These are phyloP conservation scores for Tetrahymena elliotti DNA, from an alignment of 73 alveolate genomes.

Conservation along the genomic window DNA sequence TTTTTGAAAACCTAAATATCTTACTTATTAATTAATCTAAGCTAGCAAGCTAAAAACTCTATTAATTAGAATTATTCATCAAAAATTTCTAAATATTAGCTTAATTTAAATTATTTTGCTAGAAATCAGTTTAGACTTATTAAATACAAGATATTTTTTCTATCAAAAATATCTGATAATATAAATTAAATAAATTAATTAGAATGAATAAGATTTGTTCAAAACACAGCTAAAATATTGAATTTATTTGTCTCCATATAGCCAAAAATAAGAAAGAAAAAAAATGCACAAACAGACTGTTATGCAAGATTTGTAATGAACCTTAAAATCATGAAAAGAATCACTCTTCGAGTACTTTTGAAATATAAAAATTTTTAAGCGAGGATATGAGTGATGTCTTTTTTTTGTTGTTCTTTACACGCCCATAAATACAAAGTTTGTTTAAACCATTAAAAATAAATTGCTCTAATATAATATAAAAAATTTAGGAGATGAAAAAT, in stretches of 20 bases:
- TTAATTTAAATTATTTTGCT: neutral
- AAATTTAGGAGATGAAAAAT: neutral
- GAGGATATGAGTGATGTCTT: neutral
- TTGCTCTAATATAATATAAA: neutral
- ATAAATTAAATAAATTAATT: neutral
- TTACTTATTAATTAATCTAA: no score
- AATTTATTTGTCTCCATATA: neutral
- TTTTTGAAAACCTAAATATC: neutral
- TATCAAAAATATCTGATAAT: neutral
- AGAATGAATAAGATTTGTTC: neutral
- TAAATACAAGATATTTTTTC: no score
- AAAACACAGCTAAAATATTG: neutral
- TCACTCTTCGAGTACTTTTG: neutral
- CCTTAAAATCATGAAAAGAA: neutral
- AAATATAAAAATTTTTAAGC: neutral
- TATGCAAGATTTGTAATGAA: neutral
- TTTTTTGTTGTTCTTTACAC: neutral
- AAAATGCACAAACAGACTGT: neutral
- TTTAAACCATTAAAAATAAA: neutral
- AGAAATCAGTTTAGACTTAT: neutral
- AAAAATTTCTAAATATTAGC: neutral
- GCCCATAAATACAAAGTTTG: neutral
- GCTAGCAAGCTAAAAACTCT: neutral
- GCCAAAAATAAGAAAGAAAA: neutral
- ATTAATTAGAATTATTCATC: neutral